Base-by-base conservation (phyloP, 352 stramenopile species). In the Phytophthora colocasiae region DNA sequence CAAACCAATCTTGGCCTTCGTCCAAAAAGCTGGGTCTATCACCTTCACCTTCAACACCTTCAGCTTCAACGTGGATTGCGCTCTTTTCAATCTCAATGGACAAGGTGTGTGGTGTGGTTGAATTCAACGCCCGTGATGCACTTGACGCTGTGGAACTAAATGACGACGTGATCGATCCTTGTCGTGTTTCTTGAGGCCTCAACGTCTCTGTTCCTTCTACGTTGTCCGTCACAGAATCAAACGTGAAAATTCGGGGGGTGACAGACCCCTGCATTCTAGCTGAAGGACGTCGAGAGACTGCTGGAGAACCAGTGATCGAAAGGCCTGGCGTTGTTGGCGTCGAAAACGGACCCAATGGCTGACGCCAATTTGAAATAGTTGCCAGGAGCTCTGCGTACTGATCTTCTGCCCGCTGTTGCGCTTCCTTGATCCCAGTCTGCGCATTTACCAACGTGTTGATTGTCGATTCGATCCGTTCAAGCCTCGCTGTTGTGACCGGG, bases 401-500 rank as follows among this genome's bases (percentile, higher is more conserved):
- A 34, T 80, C 67, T n/a, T 74, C 49, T 10, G 60, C 57, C 36
- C 63, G 63, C 26, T 52, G 52, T 22, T 85, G 68, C 12, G 85
- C 71, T 32, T 86, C 69, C 27, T 81, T 77, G 34, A 88, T 81
- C 46, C 89, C 78, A 17, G 7, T 47, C 41, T 91, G 80, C 4
- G 57, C 44, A 10, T 46, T 62, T 34, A 77, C 41, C 12, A 90
- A 29, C 11, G 59, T 58, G 39, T 73, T 75, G 27, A 90, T 73
- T 12, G 65, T 78, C 5, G 65, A 58, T 56, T 91, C 78, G 7
- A 89, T 75, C 45, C 71, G 77, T 29, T 91, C 80, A 12, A 91
- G 40, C 51, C 87, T 89, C 8, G 52, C 58, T 3, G 53, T 10
- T 7, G 66, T 66, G 4, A 54, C 41, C 34, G 53, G 63, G 43